phyloP scores from a whole-genome alignment of 352 stramenopile species.

The Thraustotheca clavata region DNA sequence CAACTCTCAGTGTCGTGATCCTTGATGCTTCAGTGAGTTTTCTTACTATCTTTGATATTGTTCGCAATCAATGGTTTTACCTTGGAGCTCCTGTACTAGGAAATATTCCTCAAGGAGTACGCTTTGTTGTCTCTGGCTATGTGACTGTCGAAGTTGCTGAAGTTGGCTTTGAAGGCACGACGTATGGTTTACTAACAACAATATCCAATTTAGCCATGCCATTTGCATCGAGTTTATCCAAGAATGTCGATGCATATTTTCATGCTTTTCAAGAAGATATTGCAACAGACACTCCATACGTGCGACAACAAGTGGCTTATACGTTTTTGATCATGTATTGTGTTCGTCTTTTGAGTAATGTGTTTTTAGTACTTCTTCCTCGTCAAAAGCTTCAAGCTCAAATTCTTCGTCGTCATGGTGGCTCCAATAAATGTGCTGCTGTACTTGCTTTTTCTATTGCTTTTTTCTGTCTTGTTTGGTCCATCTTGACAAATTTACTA shows the following conservation, averaged over 20 bases:
- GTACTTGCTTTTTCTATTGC: constrained; percentile 19
- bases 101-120: constrained; percentile 26
- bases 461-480: constrained; percentile 23
- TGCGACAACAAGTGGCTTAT: constrained; percentile 30
- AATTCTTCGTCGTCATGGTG: constrained; percentile 24
- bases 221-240: constrained; percentile 43
- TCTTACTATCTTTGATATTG: constrained; percentile 44
- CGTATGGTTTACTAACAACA: constrained; percentile 32
- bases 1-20: constrained; percentile 31
- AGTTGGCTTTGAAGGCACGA: constrained; percentile 30
- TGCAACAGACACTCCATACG: constrained; percentile 25
- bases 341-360: constrained; percentile 33
- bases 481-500: constrained; percentile 31
- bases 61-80: constrained; percentile 46
- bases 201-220: constrained; percentile 27
- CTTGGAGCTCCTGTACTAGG: constrained; percentile 41
- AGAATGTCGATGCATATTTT: constrained; percentile 54
- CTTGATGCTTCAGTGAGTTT: constrained; percentile 36
- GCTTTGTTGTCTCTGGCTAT: constrained; percentile 26
- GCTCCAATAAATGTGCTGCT: constrained; percentile 16
- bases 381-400: constrained; percentile 28
- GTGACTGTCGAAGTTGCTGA: constrained; percentile 31
- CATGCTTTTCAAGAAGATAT: constrained; percentile 36
- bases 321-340: constrained; percentile 31
- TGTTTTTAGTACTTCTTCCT: constrained; percentile 40